Base-by-base conservation (phyloP, 345 rosid genomes). In the Tarenaya hassleriana region DNA sequence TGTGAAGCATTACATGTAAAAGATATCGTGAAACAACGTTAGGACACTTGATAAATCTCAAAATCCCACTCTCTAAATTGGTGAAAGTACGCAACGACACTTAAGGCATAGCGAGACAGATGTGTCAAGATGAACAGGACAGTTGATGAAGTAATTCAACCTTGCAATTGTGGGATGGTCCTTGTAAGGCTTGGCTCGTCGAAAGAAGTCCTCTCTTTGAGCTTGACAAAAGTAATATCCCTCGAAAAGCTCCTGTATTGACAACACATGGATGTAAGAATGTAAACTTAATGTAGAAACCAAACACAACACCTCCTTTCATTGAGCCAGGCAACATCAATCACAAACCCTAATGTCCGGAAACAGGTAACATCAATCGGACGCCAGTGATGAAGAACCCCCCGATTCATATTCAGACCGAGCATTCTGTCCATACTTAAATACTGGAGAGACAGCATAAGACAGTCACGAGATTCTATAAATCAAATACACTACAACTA, bases 141-240 rank as follows among this genome's bases (percentile, higher is more conserved):
- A 32, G n/a, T 0, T 0, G 7, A 16, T 34, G 47, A 29, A 2
- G 33, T 17, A 32, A 45, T 10, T 47, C 71, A 58, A 86, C 96
- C 84, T 82, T 51, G 72, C 50, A 69, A 88, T 72, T 37, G 98
- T 91, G 3, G 94, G 96, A 53, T 88, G 86, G 56, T 65, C 71
- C 66, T 81, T 83, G 51, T 84, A 77, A 55, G 98, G 95, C 69
- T 79, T 82, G 39, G 96, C 90, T 61, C 86, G 75, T 55, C 65
- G 67, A 65, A 91, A 75, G 64, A 50, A 84, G 56, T 83, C 95
- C 61, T 92, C 94, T 69, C 88, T 79, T 65, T 92, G 98, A 10
- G 96, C 96, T 79, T 92, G 96, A 69, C 95, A 92, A 61, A 92
- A 92, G 79, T 92, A 92, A 77, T 80, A 77, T 35, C 96, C 94